Evolutionary conservation across 768 basidiomycete genomes (phyloP), one percentile per base, ranked within the genome.

Genomic region (Guyanaporus albipodus): DNA sequence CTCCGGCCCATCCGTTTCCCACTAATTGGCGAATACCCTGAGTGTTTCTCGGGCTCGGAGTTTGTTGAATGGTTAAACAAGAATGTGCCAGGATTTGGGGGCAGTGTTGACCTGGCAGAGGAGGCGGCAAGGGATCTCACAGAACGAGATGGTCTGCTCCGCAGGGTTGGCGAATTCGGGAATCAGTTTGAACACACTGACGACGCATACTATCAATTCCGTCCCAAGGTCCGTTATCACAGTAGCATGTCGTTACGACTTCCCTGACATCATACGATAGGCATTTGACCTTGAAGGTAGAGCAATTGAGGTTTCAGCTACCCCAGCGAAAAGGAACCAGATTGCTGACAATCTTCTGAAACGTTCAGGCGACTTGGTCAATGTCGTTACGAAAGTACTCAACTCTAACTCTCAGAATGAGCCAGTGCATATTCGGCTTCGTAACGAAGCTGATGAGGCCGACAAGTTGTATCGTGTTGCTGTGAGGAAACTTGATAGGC

Each of bases 21-120:
- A 1, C 68, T 92, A 12, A 60, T 92, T 10, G 90, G 90, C 37
- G 88, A 91, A 70, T 92, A 92, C 53, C 74, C 82, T 23, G 85
- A 90, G 47, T 85, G 86, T 48, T 94, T 95, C 67, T 83, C 81
- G 14, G 93, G 93, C 23, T 91, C 91, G 33, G 92, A 95, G 53
- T 85, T 96, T 53, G 87, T 85, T 8, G 74, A 77, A 5, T 96
- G 91, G 91, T 66, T 96, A 46, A 80, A 82, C 47, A 78, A 76
- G 47, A 83, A 87, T 52, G 82, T 94, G 3, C 78, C 80, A 50
- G 88, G 79, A 8, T 85, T 95, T 51, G 83, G 78, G 15, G 87
- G 85, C 17, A 85, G 75, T 62, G 68, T 88, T 45, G 91, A 93
- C 48, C 73, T 78, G 36, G 90, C 90, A 2, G 88, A 89, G 54